Conservation (phyloP, 169 alveolate species). For the Babesia sp. region DNA sequence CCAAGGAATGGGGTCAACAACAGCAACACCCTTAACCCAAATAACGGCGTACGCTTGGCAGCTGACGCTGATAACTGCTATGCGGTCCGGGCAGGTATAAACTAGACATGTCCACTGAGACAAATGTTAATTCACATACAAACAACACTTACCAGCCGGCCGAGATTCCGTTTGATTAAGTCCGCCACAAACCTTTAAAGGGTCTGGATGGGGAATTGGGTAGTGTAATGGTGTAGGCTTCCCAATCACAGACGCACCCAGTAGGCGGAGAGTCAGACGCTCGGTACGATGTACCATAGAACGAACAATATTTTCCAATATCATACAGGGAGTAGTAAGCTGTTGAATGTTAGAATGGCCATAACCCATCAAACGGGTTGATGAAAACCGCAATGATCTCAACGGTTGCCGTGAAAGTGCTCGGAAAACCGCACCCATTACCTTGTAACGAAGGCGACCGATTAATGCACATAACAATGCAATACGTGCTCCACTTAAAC, state of each 20-base stretch:
- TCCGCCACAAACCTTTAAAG: not conserved
- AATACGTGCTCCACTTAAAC: constrained; percentile 13
- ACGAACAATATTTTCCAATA: constrained; percentile 19
- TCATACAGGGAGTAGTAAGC: constrained; percentile 7
- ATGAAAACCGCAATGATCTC: not conserved
- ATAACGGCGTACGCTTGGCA: constrained; percentile 63
- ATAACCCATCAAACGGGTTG: not conserved
- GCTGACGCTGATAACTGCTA: constrained; percentile 50
- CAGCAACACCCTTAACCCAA: not conserved
- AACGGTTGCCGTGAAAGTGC: constrained; percentile 15
- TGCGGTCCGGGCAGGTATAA: constrained; percentile 33
- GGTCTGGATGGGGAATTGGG: not conserved
- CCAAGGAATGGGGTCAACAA: not conserved
- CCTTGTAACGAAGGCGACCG: constrained; percentile 4
- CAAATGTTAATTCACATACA: not conserved
- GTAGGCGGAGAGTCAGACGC: constrained; percentile 9
- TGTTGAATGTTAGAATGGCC: constrained; percentile 14
- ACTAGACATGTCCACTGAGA: constrained; percentile 13
- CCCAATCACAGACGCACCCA: not conserved
- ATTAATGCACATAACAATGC: constrained; percentile 10
- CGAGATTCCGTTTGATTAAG: not conserved
- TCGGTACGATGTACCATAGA: constrained; percentile 24
- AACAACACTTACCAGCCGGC: constrained; percentile 5
- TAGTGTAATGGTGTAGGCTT: not conserved
- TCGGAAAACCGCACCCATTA: constrained; percentile 15